Evolutionary conservation across 78 protist species (phyloP).

Genomic region (Fonticula alba): DNA sequence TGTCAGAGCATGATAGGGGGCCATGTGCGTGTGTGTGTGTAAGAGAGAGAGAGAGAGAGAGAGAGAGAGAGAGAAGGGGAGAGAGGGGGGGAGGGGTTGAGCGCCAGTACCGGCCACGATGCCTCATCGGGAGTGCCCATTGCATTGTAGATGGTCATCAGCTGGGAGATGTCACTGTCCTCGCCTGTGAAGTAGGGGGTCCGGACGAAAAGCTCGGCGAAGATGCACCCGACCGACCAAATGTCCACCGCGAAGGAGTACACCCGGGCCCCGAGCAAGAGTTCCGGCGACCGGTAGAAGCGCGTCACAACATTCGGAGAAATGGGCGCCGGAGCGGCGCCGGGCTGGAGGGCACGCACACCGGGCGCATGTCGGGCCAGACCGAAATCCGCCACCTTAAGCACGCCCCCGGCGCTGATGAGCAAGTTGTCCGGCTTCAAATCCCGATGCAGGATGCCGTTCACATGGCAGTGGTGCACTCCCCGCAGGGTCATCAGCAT

Average conservation of each 20-base stretch:
- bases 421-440: conserved; percentile 91
- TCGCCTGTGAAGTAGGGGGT: conserved; percentile 81
- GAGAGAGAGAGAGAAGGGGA: no score
- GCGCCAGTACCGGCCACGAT: conserved; percentile 65
- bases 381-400: conserved; percentile 93
- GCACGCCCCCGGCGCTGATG: conserved; percentile 43
- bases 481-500: conserved; percentile 33
- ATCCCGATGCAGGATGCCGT: conserved; percentile 87
- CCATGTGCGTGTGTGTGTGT: no score
- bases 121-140: conserved; percentile 73
- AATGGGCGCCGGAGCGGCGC: no score
- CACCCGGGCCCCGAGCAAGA: conserved; percentile 76
- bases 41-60: no score
- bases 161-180: conserved; percentile 71
- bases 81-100: conserved; percentile 1
- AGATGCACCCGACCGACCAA: conserved; percentile 92
- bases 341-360: conserved; percentile 84
- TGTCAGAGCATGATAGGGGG: no score
- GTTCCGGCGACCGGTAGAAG: conserved; percentile 98
- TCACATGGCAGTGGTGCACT: conserved; percentile 59
- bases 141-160: conserved; percentile 62
- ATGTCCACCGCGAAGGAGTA: conserved; percentile 89
- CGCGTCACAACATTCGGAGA: conserved; percentile 74
- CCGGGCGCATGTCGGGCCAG: conserved; percentile 81
- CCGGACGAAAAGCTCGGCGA: conserved; percentile 85